phyloP scores from a whole-genome alignment of 495 filamentous ascomycete species.

The Daldinia concentrica region DNA sequence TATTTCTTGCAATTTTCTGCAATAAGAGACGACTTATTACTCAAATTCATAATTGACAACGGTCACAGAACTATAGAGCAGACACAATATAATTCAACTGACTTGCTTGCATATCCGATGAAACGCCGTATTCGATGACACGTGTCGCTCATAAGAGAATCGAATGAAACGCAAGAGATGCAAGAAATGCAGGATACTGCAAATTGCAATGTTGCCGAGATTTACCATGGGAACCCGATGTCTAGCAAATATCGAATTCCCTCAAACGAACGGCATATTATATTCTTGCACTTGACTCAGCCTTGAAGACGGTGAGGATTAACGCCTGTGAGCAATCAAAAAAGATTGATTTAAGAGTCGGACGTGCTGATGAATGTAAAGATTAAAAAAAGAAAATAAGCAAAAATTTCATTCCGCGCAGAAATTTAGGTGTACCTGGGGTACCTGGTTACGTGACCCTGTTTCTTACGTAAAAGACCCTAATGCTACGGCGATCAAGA shows the following conservation, averaged over 20 bases:
- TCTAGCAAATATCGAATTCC: constrained; percentile 39
- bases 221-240: constrained; percentile 48
- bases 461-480: constrained; percentile 4
- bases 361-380: constrained; percentile 47
- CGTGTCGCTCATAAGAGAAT: constrained; percentile 5
- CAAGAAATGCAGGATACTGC: constrained; percentile 11
- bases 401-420: constrained; percentile 11
- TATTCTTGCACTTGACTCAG: constrained; percentile 47
- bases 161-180: constrained; percentile 7
- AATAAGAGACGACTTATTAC: neutral
- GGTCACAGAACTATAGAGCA: neutral
- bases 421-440: constrained; percentile 2
- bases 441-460: neutral
- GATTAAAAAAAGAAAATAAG: constrained; percentile 20
- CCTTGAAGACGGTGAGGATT: constrained; percentile 40
- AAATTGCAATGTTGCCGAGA: constrained; percentile 45
- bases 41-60: neutral
- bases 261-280: constrained; percentile 50
- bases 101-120: constrained; percentile 13
- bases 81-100: constrained; percentile 10
- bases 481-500: neutral
- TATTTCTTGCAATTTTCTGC: neutral
- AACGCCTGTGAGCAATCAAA: constrained; percentile 44
- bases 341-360: constrained; percentile 38
- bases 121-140: constrained; percentile 20